Conservation (phyloP, 176 grass and related monocot species). For the Neostapfia colusana region DNA sequence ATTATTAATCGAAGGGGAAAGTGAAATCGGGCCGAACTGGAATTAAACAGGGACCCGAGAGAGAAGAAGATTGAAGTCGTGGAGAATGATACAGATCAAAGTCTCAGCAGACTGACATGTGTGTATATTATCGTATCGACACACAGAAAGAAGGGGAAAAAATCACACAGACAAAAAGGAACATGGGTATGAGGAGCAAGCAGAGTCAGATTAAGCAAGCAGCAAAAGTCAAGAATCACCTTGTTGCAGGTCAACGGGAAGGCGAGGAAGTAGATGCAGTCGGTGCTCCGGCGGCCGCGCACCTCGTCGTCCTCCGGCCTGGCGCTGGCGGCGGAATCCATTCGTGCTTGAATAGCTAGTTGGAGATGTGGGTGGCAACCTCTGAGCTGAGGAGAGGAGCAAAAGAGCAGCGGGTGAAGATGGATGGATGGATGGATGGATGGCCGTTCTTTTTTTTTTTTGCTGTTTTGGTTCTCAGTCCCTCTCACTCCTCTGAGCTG, state of each 20-base stretch:
- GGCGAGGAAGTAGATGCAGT: conserved; percentile 76
- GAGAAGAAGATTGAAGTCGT: neutral
- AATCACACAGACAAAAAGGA: too few species aligned
- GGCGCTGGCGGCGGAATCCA: conserved; percentile 36
- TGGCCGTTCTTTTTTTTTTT: too few species aligned
- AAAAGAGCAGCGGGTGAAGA: too few species aligned
- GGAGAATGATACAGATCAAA: neutral
- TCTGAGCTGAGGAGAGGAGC: too few species aligned
- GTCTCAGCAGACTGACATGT: neutral
- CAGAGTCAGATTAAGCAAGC: neutral
- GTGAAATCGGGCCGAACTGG: neutral
- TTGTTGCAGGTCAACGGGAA: conserved; percentile 78
- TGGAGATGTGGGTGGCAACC: too few species aligned
- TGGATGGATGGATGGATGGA: too few species aligned
- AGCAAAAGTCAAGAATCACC: conserved; percentile 12
- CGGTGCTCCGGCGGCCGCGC: conserved; percentile 43
- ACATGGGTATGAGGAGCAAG: neutral
- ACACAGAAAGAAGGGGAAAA: too few species aligned
- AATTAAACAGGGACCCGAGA: neutral
- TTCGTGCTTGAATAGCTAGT: neutral
- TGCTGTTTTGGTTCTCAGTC: too few species aligned
- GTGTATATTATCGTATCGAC: too few species aligned
- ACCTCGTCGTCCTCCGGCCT: conserved; percentile 44
- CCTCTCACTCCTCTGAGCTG: too few species aligned
- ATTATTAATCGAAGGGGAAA: neutral